These are phyloP conservation scores for Silene conica DNA, from an alignment of 148 eudicot species.

Conservation along the genomic window DNA sequence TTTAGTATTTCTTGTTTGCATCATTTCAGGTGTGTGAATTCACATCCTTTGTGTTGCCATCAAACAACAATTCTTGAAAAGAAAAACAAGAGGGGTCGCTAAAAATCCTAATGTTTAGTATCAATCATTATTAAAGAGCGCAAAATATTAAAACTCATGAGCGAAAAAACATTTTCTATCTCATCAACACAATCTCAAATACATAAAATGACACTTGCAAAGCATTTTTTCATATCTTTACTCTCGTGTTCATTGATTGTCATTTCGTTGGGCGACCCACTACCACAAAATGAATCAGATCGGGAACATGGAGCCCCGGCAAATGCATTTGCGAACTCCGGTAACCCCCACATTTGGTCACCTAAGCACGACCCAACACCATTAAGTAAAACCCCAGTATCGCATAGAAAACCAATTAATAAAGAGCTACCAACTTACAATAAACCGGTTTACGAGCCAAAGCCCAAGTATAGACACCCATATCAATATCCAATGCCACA, in stretches of 20 bases:
- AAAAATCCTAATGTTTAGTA: not conserved
- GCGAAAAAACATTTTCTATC: not conserved
- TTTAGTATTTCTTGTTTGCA: no score
- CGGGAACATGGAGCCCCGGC: not conserved
- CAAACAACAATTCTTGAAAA: not conserved
- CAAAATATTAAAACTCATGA: not conserved
- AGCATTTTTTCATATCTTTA: not conserved
- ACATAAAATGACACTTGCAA: not conserved
- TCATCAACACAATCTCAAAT: not conserved
- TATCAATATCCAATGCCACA: not conserved
- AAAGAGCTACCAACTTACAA: not conserved
- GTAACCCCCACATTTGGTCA: not conserved
- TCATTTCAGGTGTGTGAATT: not conserved
- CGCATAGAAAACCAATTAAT: not conserved
- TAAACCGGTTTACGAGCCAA: not conserved
- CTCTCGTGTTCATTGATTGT: not conserved
- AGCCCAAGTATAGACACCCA: not conserved
- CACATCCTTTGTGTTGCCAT: not conserved
- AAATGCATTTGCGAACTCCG: not conserved
- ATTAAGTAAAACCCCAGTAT: not conserved
- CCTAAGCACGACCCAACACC: slow-evolving; percentile 7
- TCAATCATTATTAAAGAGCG: not conserved
- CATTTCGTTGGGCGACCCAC: not conserved
- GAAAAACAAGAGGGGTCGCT: not conserved
- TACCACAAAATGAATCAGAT: not conserved